phyloP scores from a whole-genome alignment of 208 protist species.

The Leishmania amazonensis region DNA sequence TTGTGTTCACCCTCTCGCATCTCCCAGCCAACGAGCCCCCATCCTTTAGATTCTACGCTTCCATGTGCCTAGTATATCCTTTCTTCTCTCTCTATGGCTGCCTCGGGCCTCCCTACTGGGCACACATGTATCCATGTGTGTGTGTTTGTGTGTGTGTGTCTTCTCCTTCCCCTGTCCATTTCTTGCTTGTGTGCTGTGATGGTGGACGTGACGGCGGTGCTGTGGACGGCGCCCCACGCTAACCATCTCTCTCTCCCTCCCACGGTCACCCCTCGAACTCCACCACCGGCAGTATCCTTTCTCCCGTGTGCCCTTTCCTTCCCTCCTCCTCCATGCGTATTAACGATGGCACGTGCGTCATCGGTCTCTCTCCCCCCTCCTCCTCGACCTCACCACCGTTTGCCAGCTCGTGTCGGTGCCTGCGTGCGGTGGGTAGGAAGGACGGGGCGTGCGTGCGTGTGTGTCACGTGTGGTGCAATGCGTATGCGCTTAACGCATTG shows the following conservation, averaged over 20 bases:
- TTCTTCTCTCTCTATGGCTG: not conserved
- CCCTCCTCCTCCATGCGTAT: not conserved
- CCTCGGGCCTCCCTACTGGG: not conserved
- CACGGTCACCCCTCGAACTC: no score
- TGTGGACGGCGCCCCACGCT: not conserved
- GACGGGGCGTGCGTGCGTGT: not conserved
- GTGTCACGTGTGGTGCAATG: not conserved
- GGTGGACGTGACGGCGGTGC: not conserved
- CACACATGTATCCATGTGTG: slow-evolving; percentile 1
- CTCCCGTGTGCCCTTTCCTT: not conserved
- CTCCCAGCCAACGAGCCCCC: not conserved
- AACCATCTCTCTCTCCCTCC: no score
- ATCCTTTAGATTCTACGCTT: not conserved
- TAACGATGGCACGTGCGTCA: not conserved
- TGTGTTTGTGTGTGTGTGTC: not conserved
- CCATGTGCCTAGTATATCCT: not conserved
- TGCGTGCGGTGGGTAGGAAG: not conserved
- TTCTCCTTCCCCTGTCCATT: not conserved
- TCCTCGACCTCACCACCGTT: not conserved
- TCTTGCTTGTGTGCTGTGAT: not conserved
- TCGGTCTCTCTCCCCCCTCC: not conserved
- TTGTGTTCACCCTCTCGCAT: not conserved
- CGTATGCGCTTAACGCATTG: not conserved
- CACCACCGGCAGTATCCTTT: no score
- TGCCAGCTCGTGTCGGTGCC: not conserved